Evolutionary conservation across 2,329 filamentous ascomycete species (phyloP), one percentile per base, ranked within the genome.

Genomic region (Paraphaeosphaeria minitans): DNA sequence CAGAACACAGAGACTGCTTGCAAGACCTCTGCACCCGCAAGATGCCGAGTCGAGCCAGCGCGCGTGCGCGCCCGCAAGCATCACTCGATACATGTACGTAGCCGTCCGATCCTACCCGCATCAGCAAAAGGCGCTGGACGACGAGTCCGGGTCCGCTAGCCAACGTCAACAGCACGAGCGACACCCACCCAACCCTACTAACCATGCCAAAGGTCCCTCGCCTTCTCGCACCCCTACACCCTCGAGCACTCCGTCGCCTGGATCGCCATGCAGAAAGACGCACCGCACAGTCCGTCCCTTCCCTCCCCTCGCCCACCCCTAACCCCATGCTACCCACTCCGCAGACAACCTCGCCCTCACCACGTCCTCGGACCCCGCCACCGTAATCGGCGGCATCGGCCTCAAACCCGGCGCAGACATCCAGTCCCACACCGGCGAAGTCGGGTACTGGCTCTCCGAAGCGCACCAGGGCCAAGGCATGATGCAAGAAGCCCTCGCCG

Each of bases 361-460:
- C 41, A 57, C 65, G 3, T 29, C 19, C 6, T 37, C 57, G 8
- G 42, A 52, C 2, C 69, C 68, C 5, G 31, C 53, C 1, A 58
- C 58, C 12, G 46, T 71, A 1, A 74, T 79, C 55, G 78, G 78
- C 29, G 66, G 70, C 8, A 75, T 79, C 35, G 78, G 78, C 3
- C 55, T 80, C 9, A 75, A 69, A 55, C 71, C 70, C 43, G 71
- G 67, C n/a, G 13, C 42, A 33, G 77, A 79, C 56, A 65, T 78
- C 16, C 67, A 72, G 16, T 62, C 72, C 5, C 77, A 77, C 55
- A 69, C 66, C 1, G 79, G 74, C 0, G 77, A 79, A 57, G 50
- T 81, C 1, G 79, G 78, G 10, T 81, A 78, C 64, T 81, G 79
- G 79, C 56, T 81, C 12, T 73, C 70, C 16, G 74, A 77, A 54